Evolutionary conservation across 2,329 filamentous ascomycete genomes (phyloP).

Genomic region (Penicillium sp.): DNA sequence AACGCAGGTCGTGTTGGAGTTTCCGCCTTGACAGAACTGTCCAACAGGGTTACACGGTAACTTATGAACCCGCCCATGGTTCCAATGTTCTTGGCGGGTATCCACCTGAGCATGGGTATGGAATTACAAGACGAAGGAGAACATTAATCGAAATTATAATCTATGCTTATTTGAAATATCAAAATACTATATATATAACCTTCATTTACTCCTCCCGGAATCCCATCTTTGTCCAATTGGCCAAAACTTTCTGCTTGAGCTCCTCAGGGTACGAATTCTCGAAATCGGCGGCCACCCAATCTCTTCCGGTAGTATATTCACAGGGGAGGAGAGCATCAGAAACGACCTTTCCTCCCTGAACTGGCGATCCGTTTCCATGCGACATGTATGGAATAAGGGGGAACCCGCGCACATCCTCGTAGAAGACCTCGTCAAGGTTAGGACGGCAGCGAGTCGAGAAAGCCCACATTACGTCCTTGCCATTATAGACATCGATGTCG

Average conservation of each 20-base stretch:
- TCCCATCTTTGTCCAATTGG: conserved; percentile 36
- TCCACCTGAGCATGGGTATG: not conserved
- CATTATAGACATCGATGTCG: conserved; percentile 49
- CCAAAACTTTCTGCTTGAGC: conserved; percentile 39
- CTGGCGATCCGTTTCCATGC: conserved; percentile 37
- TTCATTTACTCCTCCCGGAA: conserved; percentile 18
- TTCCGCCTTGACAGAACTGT: not conserved
- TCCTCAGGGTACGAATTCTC: conserved; percentile 39
- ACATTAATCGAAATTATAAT: not conserved
- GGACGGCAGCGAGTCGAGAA: conserved; percentile 50
- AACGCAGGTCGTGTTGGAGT: not conserved
- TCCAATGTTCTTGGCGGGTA: not conserved
- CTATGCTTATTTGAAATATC: not conserved
- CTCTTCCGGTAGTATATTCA: conserved; percentile 42
- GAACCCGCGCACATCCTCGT: conserved; percentile 46
- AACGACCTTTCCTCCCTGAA: conserved; percentile 47
- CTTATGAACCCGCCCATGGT: no score
- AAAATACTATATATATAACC: not conserved
- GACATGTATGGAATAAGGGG: conserved; percentile 49
- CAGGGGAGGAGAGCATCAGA: conserved; percentile 44
- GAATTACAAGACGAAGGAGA: no score
- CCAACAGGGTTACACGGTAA: no score
- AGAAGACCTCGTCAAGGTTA: conserved; percentile 44
- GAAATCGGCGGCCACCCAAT: conserved; percentile 36
- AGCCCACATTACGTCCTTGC: conserved; percentile 50